Conservation (phyloP, 2,329 filamentous ascomycete species). For the Fusarium dlaminii region DNA sequence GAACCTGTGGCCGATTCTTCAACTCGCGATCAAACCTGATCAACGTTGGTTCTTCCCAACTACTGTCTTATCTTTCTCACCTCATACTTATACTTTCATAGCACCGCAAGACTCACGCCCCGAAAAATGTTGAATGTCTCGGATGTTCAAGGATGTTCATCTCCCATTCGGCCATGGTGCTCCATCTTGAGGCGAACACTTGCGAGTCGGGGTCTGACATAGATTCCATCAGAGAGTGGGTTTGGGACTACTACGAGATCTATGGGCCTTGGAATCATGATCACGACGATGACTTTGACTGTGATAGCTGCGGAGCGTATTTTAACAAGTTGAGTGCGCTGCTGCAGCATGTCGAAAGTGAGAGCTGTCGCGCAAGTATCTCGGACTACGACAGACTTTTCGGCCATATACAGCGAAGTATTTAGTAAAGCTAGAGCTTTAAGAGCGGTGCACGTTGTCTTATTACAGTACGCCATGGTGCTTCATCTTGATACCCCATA, state of each 20-base stretch:
- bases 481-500: neutral
- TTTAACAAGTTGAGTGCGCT: conserved; percentile 24
- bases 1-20: conserved; percentile 7
- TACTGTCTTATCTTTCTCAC: too few relatives aligned
- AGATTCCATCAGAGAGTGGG: conserved; percentile 1
- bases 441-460: fast-evolving
- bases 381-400: neutral
- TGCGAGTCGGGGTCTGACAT: conserved; percentile 24
- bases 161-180: conserved; percentile 35
- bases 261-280: neutral
- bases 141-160: conserved; percentile 29
- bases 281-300: conserved; percentile 19
- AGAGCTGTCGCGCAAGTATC: conserved; percentile 16
- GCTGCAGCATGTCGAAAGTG: conserved; percentile 40
- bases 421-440: neutral
- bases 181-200: conserved; percentile 37
- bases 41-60: conserved; percentile 4
- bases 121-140: conserved; percentile 19
- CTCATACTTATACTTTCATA: neutral
- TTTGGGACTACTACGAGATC: conserved; percentile 28
- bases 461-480: neutral
- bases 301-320: conserved; percentile 25
- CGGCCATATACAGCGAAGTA: fast-evolving
- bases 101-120: conserved; percentile 30
- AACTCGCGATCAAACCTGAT: conserved; percentile 13